Percentiles rank a stretch among this genome's conserved stretches.
Conservation (phyloP, 176 grass and related monocot species). For the Carex littledalei region DNA sequence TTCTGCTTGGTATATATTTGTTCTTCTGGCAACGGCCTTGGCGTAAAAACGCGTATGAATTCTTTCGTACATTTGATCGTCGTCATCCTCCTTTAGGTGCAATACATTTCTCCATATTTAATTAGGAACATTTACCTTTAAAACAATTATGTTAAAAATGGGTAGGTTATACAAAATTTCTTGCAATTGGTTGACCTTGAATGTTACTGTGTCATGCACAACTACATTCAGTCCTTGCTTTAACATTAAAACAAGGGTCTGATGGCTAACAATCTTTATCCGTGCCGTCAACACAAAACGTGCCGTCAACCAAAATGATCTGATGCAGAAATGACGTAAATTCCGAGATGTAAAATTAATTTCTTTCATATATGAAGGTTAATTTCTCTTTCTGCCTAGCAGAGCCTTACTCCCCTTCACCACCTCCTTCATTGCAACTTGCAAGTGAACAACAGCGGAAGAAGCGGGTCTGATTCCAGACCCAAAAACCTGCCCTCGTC, state of each 20-base stretch:
- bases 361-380: neutral
- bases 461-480: conserved; percentile 15
- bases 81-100: neutral
- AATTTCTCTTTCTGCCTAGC: conserved; percentile 4
- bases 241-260: neutral
- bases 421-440: conserved; percentile 21
- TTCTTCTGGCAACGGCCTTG: conserved; percentile 9
- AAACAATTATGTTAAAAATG: neutral
- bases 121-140: neutral
- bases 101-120: neutral
- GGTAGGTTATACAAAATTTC: neutral
- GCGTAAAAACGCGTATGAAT: neutral
- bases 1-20: conserved; percentile 22
- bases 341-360: too few species aligned
- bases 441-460: neutral
- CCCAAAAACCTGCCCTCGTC: conserved; percentile 2
- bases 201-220: too few species aligned
- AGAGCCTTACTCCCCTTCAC: too few species aligned
- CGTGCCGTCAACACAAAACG: too few species aligned
- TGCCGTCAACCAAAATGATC: neutral
- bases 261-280: neutral
- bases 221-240: neutral
- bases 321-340: neutral
- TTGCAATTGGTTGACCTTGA: too few species aligned
- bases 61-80: neutral